Conservation (phyloP, 1,139 yeast genomes). For the Diutina scorzettiae region DNA sequence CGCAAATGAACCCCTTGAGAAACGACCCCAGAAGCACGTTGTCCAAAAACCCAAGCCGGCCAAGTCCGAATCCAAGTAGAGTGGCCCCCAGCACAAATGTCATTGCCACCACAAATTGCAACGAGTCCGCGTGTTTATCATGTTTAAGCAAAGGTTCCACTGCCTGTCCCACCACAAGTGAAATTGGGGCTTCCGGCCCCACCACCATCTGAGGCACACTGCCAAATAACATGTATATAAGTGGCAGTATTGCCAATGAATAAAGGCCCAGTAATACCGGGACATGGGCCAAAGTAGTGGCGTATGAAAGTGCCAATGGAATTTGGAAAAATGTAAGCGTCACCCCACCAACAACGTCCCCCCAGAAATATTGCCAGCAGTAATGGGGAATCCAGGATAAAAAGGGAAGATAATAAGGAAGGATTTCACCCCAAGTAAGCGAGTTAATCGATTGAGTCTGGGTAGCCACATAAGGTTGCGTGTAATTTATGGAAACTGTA, state of each 20-base stretch:
- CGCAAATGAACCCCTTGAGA: constrained; percentile 80
- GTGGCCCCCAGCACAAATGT: constrained; percentile 71
- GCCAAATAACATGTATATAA: constrained; percentile 73
- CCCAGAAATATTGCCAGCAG: constrained; percentile 36
- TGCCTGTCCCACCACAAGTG: constrained; percentile 84
- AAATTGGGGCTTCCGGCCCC: constrained; percentile 93
- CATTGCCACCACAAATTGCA: constrained; percentile 60
- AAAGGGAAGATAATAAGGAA: constrained; percentile 72
- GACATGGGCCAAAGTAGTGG: constrained; percentile 82
- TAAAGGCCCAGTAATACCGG: constrained; percentile 80
- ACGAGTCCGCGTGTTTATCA: constrained; percentile 30
- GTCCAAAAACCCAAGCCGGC: constrained; percentile 80
- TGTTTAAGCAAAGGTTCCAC: constrained; percentile 59
- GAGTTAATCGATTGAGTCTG: background rate
- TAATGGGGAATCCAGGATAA: constrained; percentile 70
- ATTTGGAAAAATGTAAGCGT: constrained; percentile 87
- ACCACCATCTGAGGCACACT: constrained; percentile 95
- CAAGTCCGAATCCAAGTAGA: constrained; percentile 64
- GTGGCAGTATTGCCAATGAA: constrained; percentile 74
- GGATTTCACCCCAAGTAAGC: constrained; percentile 6
- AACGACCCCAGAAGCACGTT: constrained; percentile 76
- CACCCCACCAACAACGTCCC: constrained; percentile 77
- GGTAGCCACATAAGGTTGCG: background rate
- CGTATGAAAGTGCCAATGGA: constrained; percentile 81
- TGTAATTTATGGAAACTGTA: background rate